Evolutionary conservation across 768 basidiomycete genomes (phyloP), one percentile per base, ranked within the genome.

Genomic region (Boletus edulis): DNA sequence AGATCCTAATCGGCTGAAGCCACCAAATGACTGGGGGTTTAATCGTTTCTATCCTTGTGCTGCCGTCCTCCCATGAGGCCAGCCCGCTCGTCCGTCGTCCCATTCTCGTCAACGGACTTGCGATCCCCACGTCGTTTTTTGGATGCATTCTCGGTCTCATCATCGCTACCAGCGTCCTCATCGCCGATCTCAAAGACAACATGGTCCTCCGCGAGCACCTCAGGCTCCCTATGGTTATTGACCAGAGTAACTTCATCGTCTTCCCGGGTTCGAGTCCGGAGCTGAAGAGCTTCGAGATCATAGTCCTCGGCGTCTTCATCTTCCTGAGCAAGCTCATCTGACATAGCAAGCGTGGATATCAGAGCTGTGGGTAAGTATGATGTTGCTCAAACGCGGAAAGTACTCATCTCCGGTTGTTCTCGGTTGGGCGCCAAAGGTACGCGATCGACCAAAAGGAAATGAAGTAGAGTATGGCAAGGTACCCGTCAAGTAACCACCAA

Each of bases 401-500:
- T 20, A 83, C 87, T 75, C 80, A 88, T 87, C 91, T 85, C 75
- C 89, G 81, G 77, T 95, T 94, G 68, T 90, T 84, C 39, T 79
- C 82, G n/a, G 89, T 87, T 27, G 97, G 97, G 35, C 94, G 83
- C 96, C 97, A 99, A 29, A 98, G 77, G 73, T 84, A 97, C 2
- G 91, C 84, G 58, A 98, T 93, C 11, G 82, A 75, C 56, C 76
- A 73, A 70, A 98, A 98, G 34, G 87, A 84, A 29, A 79, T 74
- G 44, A 97, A 81, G 69, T 96, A 98, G 24, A 98, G 83, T 44
- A 95, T 78, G 2, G 91, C 85, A 43, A 98, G 80, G 79, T 93
- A 98, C 17, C 95, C 97, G 65, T 99, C 97, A 40, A 99, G 79
- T 7, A 99, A 77, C 89, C 94, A 94, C 97, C 97, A 99, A 46